Evolutionary conservation across 2,329 filamentous ascomycete genomes (phyloP).

Genomic region (Aquanectria penicillioides): DNA sequence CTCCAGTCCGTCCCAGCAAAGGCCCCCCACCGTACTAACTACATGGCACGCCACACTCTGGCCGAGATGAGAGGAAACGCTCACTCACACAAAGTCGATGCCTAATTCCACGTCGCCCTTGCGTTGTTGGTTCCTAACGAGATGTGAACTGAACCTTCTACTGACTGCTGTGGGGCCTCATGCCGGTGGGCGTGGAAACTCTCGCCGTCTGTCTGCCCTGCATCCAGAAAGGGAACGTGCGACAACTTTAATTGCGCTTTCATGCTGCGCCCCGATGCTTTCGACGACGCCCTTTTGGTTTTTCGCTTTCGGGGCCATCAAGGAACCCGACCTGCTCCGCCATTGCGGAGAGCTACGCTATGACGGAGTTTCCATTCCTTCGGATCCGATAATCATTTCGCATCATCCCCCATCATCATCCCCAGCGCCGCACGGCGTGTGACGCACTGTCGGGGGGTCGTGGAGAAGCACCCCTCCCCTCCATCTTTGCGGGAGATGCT

Average conservation of each 20-base stretch:
- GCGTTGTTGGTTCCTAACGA: conserved; percentile 15
- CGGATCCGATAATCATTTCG: too few relatives aligned
- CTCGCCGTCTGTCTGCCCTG: neutral
- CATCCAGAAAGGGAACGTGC: neutral
- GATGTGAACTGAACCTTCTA: conserved; percentile 14
- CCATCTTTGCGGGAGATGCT: too few relatives aligned
- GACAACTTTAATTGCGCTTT: neutral
- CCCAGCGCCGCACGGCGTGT: neutral
- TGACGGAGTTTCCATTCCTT: neutral
- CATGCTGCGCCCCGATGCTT: neutral
- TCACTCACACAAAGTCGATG: conserved; percentile 5
- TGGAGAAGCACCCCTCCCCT: neutral
- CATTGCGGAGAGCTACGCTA: conserved; percentile 8
- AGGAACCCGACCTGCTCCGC: conserved; percentile 8
- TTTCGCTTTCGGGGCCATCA: conserved; percentile 17
- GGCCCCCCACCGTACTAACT: too few relatives aligned
- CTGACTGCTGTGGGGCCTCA: neutral
- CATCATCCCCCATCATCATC: neutral
- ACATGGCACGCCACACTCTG: too few relatives aligned
- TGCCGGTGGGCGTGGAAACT: conserved; percentile 1
- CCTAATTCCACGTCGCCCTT: conserved; percentile 1
- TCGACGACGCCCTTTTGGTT: neutral
- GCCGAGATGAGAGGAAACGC: neutral
- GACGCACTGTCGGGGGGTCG: neutral
- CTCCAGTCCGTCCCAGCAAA: neutral